Percentiles rank a stretch among this genome's conserved stretches.
These are phyloP conservation scores for Hygrophila difformis DNA, from an alignment of 257 asterid genomes.

Conservation along the genomic window DNA sequence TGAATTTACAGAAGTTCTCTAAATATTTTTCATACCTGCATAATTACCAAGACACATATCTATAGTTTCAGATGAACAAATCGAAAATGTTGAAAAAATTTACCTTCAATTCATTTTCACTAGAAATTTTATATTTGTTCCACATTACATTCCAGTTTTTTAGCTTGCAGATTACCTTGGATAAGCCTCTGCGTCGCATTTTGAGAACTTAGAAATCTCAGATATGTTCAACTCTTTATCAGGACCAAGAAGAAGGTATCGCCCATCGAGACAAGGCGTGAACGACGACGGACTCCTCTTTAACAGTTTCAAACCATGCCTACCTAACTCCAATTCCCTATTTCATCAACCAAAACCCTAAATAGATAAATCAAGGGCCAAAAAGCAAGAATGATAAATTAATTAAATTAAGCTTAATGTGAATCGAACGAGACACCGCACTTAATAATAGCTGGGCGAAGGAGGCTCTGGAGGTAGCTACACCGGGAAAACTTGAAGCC, in stretches of 20 bases:
- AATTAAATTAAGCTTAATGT: background rate
- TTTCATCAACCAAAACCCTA: slow-evolving; percentile 2
- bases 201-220: slow-evolving; percentile 89
- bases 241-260: slow-evolving; percentile 77
- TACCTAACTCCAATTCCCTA: slow-evolving; percentile 76
- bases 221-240: slow-evolving; percentile 58
- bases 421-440: slow-evolving; percentile 15
- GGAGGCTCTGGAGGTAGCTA: slow-evolving; percentile 96
- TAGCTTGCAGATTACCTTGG: slow-evolving; percentile 34
- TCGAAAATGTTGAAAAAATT: background rate
- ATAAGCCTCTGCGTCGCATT: slow-evolving; percentile 70
- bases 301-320: slow-evolving; percentile 79
- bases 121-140: no score
- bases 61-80: background rate
- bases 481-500: slow-evolving; percentile 96
- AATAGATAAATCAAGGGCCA: background rate
- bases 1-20: slow-evolving; percentile 69
- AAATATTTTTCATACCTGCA: slow-evolving; percentile 67
- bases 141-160: background rate
- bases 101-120: background rate
- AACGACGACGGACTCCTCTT: slow-evolving; percentile 85
- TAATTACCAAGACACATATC: slow-evolving; percentile 5
- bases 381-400: background rate
- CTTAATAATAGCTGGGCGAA: slow-evolving; percentile 75
- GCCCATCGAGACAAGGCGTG: slow-evolving; percentile 90